Evolutionary conservation across 75 land plant genomes (phyloP), one percentile per base, ranked within the genome.

Genomic region (Selaginella tamariscina): DNA sequence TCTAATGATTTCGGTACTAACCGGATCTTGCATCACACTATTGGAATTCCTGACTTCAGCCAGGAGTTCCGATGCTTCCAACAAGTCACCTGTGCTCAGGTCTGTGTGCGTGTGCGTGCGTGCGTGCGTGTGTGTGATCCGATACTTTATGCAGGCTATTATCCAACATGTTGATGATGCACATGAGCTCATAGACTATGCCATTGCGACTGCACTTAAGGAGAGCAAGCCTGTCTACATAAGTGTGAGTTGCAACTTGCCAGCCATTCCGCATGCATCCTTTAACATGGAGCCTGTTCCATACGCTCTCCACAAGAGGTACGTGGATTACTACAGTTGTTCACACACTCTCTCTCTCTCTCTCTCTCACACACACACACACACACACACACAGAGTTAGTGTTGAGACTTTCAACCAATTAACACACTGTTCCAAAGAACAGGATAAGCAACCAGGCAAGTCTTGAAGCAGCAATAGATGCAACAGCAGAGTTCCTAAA

Each of bases 31-130:
- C 62, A 59, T 23, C 62, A 59, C 26, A 59, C 62, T n/a, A 59
- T 59, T 27, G 62, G 62, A 2, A 21, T 59, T 27, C 62, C 62
- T 5, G 62, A 59, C 23, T 59, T 59, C 21, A 59, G 62, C 62
- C 62, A 59, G 62, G 62, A 59, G 62, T 27, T 59, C 23, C 62
- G 62, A 23, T 59, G 62, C 62, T 59, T 59, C 62, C 62, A 59
- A n/a, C 21, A 21, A 21, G 62, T 59, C 8, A 59, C 62, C 8
- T 59, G 62, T 23, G 62, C 62, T 2, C 62, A 59, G 26, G 62
- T 59, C 11, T n/a, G 15, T n/a, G 62, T 59, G 8, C 62, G 26
- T 59, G 24, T 59, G 8, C 62, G 5, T 59, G n/a, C 26, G 2
- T 5, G 5, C 8, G 26, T 59, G 5, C 62, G 23, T 21, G 62